Base-by-base conservation (phyloP, 1,284 basidiomycete genomes). In the Apiotrichum siamense region DNA sequence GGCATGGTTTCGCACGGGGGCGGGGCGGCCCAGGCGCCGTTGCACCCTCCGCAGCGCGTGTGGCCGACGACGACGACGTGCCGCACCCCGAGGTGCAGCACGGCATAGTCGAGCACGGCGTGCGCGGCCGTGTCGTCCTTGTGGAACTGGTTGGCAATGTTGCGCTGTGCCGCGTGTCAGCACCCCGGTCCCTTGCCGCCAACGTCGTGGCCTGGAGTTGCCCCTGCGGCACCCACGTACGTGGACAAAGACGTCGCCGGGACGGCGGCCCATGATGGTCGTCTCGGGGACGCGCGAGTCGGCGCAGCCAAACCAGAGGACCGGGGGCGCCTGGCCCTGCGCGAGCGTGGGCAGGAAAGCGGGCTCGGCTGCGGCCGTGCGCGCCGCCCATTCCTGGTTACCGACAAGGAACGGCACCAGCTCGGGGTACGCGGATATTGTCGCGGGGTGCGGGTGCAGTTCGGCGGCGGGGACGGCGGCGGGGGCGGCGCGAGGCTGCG, bases 1-100 rank as follows among this genome's bases (percentile, higher is more conserved):
- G 44, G n/a, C 15, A 24, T 29, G 20, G 37, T 21, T 11, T 6
- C 21, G n/a, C 32, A 32, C 44, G 21, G 32, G 37, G 61, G 58
- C 17, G 42, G 42, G 3, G 57, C 53, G 40, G 55, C 64, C 52
- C 82, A 84, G 0, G 86, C 86, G 1, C 77, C 77, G 25, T 83
- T 84, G 57, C 72, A 74, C 2, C 88, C 89, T 53, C 87, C 88
- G 65, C 88, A 92, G 54, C 81, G 76, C 9, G 84, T 84, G 72
- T 91, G 89, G 29, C 88, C 89, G 24, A 84, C 85, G 57, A 92
- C 77, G 55, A 89, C 77, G 58, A 92, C 86, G 76, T 97, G 87
- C 73, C 87, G 79, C 37, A 93, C 86, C 49, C 86, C 85, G 52
- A 96, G 77, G 59, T 80, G 76, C 58, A 82, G 80, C 36, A 97